Evolutionary conservation across 129 eudicot genomes (phyloP), one percentile per base, ranked within the genome.

Genomic region (Oenanthe sinensis): DNA sequence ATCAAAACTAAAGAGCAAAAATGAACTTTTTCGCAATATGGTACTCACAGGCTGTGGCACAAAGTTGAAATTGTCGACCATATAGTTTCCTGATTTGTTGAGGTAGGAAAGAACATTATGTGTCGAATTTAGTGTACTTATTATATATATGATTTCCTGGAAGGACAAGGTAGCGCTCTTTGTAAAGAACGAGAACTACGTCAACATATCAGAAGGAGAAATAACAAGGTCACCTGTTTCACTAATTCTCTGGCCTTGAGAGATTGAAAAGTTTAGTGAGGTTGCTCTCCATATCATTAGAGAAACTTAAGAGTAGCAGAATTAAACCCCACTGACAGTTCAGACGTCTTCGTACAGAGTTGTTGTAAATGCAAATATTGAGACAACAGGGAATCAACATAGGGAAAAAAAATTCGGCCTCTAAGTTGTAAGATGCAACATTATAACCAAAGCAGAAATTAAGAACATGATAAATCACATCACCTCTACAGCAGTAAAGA

Each of bases 231-330:
- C 98, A 28, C 98, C 93, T 17, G 96, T 81, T 91, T 94, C 70
- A 94, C 83, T 92, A 94, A 88, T 77, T 96, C 98, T 62, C 98
- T 81, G 55, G 98, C 90, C 78, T 93, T 93, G 42, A 94, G 96
- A 84, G 88, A 79, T 6, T 89, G 70, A 62, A 91, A 94, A 48
- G 98, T 88, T 83, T 91, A 80, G 89, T 93, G 70, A 93, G 91
- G 82, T 93, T 93, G 87, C 85, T 91, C 82, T 94, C 97, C 98
- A 94, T 85, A 43, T 91, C 96, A 72, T 91, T 97, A 8, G 97
- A 87, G 84, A 89, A 91, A 71, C 91, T 91, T 82, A 94, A 54
- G 71, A 92, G 90, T 83, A 94, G 90, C 1, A 91, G 97, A 52
- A 91, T 91, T 46, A 88, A 78, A 46, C 98, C 97, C 97, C 97